Evolutionary conservation across 2,329 filamentous ascomycete genomes (phyloP).

Genomic region (Aureobasidium sp.): DNA sequence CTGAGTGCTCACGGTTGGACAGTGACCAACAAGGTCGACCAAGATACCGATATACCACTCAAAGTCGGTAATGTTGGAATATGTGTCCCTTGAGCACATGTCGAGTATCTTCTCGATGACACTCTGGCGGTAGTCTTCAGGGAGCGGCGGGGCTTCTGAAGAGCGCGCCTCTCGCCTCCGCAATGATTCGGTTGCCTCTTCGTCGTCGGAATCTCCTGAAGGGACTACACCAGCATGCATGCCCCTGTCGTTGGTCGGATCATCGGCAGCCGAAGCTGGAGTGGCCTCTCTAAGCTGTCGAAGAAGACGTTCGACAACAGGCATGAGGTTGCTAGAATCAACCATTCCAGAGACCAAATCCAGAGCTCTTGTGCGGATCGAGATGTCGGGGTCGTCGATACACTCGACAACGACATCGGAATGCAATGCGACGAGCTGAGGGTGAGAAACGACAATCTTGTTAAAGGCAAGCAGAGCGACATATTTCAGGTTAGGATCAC

Average conservation of each 20-base stretch:
- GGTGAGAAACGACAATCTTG: conserved; percentile 83
- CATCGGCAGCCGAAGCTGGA: conserved; percentile 40
- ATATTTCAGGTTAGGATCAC: conserved; percentile 94
- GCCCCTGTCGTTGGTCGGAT: conserved; percentile 39
- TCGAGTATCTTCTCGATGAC: conserved; percentile 75
- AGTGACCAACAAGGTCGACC: conserved; percentile 69
- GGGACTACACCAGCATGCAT: conserved; percentile 36
- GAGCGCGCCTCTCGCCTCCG: conserved; percentile 43
- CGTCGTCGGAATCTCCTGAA: conserved; percentile 48
- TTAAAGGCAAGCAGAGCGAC: conserved; percentile 93
- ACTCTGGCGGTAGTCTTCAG: conserved; percentile 75
- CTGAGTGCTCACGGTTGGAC: conserved; percentile 38
- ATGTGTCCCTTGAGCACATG: conserved; percentile 87
- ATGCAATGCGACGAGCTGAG: conserved; percentile 79
- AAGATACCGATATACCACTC: conserved; percentile 95
- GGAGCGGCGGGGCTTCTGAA: conserved; percentile 52
- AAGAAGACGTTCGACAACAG: conserved; percentile 79
- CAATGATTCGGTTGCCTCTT: conserved; percentile 46
- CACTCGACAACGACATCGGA: conserved; percentile 95
- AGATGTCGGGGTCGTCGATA: conserved; percentile 91
- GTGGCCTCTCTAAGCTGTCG: conserved; percentile 66
- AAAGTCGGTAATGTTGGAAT: conserved; percentile 78
- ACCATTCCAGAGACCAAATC: conserved; percentile 94
- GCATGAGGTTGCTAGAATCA: conserved; percentile 71
- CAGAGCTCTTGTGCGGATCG: conserved; percentile 84